phyloP scores from a whole-genome alignment of 495 filamentous ascomycete genomes.

The Trichoderma orchidacearum region DNA sequence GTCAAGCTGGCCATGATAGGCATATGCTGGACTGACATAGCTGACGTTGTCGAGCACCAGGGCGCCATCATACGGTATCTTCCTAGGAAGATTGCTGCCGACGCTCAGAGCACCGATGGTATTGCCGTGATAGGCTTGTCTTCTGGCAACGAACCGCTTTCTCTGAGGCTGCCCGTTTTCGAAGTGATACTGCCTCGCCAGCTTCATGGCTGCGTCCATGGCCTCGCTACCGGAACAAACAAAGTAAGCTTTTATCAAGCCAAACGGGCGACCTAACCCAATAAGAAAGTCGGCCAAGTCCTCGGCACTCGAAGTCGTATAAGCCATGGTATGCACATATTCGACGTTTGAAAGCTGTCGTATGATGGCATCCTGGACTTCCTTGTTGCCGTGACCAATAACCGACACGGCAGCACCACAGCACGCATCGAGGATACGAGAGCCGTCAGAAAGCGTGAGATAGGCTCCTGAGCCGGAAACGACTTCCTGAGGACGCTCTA shows the following conservation, averaged over 20 bases:
- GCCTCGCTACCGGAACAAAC: constrained; percentile 56
- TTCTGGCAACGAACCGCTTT: constrained; percentile 44
- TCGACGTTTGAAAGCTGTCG: constrained; percentile 18
- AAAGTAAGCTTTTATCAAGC: constrained; percentile 31
- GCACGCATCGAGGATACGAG: constrained; percentile 43
- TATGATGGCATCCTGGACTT: constrained; percentile 20
- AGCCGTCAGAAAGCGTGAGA: constrained; percentile 28
- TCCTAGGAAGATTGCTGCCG: constrained; percentile 42
- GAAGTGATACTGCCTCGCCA: constrained; percentile 48
- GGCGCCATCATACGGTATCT: background rate
- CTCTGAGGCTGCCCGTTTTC: constrained; percentile 23
- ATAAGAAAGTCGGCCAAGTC: constrained; percentile 23
- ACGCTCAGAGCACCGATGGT: constrained; percentile 50
- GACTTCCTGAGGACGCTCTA: background rate
- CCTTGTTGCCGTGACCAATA: constrained; percentile 31
- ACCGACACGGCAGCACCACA: constrained; percentile 34
- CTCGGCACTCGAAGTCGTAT: constrained; percentile 18
- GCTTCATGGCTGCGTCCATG: constrained; percentile 54
- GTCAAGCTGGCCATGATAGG: constrained; percentile 24
- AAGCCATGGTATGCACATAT: constrained; percentile 30
- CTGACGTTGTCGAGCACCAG: constrained; percentile 28
- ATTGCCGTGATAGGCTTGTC: constrained; percentile 57
- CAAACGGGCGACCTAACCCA: constrained; percentile 20
- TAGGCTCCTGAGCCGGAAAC: background rate
- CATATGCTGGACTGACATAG: constrained; percentile 50